A percentile compares a stretch with the other conserved stretches of the same genome.
Evolutionary conservation across 345 rosid genomes (phyloP).

Genomic region (Geranium brycei): DNA sequence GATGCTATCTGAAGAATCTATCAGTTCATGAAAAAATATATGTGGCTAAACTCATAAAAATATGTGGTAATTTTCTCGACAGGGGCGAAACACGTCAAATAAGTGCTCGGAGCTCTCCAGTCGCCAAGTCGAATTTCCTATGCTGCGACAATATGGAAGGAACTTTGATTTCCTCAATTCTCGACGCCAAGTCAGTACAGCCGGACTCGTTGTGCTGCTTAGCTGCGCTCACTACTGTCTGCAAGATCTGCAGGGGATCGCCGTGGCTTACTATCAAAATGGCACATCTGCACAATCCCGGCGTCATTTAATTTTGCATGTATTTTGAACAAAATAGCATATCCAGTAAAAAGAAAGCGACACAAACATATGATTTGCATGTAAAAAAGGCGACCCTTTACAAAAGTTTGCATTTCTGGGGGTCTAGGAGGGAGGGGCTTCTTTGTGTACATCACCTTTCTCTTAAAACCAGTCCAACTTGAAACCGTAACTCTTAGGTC

Average conservation of each 20-base stretch:
- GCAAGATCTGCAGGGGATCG: constrained; percentile 87
- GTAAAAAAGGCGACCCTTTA: too few relatives aligned
- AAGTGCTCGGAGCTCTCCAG: constrained; percentile 63
- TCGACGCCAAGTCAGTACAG: constrained; percentile 22
- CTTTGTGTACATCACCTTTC: too few relatives aligned
- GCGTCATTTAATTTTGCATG: too few relatives aligned
- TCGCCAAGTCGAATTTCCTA: constrained; percentile 54
- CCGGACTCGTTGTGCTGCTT: constrained; percentile 18
- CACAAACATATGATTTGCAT: too few relatives aligned
- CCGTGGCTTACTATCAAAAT: constrained; percentile 79
- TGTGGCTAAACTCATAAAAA: neutral
- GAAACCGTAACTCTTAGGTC: too few relatives aligned
- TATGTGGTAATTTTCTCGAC: neutral
- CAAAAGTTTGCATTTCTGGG: too few relatives aligned
- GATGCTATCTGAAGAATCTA: neutral
- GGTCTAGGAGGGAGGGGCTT: too few relatives aligned
- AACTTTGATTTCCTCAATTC: constrained; percentile 31
- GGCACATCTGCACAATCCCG: constrained; percentile 27
- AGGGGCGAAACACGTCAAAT: neutral
- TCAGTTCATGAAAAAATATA: too few relatives aligned
- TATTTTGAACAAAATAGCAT: too few relatives aligned
- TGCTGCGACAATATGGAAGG: constrained; percentile 63
- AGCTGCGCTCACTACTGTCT: constrained; percentile 49
- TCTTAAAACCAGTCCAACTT: too few relatives aligned
- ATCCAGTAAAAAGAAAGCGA: too few relatives aligned